Base-by-base conservation (phyloP, 2,329 filamentous ascomycete genomes). In the Aotearoamyces nothofagi region DNA sequence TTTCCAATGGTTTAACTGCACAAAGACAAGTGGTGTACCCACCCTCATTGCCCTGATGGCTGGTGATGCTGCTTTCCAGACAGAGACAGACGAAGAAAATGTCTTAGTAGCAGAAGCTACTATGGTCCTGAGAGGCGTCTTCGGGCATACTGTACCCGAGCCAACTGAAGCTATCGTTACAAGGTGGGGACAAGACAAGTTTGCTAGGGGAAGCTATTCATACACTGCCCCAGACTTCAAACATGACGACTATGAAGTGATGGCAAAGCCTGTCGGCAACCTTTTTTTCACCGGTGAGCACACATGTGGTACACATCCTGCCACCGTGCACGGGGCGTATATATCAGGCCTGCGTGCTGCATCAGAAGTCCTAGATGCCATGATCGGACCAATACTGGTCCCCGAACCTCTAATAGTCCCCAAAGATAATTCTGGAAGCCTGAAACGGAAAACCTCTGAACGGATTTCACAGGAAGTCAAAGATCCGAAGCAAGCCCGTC, bases 1-100 rank as follows among this genome's bases (percentile, higher is more conserved):
- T 55, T 98, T 96, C 46, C 71, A 98, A 42, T 96, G 93, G 69
- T 96, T 93, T 69, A 96, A 98, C 44, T 83, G 84, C 31, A 78
- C 84, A 35, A 81, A 83, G 41, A 92, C 82, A 3, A 84, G 80
- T 25, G 92, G 92, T 1, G 61, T 92, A 19, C 90, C 81, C 2
- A 83, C 84, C 29, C 63, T 94, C 14, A 73, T 96, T 35, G 90
- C 83, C 6, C 65, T 98, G 15, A 94, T 98, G 87, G 87, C 87
- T 27, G 90, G 90, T 13, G 82, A 94, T 42, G 82, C 92, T 12
- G 90, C 86, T 10, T 81, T 84, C 41, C 79, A 92, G 38, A 83
- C 83, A 0, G 92, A 98, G 53, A 61, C 62, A 29, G 73, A 74
- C 2, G 67, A 71, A 29, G 80, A 94, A 40, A 69, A 78, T 22